Base-by-base conservation (phyloP, 345 rosid species). In the Salix caprea region DNA sequence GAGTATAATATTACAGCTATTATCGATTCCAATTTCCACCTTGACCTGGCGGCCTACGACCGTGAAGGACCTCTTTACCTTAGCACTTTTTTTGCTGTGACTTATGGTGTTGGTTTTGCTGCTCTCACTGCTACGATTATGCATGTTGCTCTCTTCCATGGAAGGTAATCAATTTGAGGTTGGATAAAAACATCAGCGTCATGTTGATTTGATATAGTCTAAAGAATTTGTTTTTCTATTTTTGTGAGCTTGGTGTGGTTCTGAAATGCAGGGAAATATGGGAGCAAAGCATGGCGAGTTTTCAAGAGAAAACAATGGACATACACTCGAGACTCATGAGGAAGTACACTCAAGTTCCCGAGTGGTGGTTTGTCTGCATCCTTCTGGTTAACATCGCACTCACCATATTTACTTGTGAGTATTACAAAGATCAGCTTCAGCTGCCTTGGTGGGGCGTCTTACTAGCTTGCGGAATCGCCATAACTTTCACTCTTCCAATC, bases 381-480 rank as follows among this genome's bases (percentile, higher is more conserved):
- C 97, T 93, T 8, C 58, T 77, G 65, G 86, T 67, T 34, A 96
- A 90, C 73, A 81, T 94, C 72, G 95, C 86, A 34, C 88, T 66
- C 36, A 91, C 98, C 28, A 48, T 91, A 13, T 93, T 92, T 72
- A 86, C 97, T 67, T 96, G 98, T 71, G 90, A 96, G 77, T 94
- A 91, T 84, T 96, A 89, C 84, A 93, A 82, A 66, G 87, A 88
- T 10, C 97, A 94, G 84, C 99, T 96, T 80, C 98, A 93, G 37
- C 75, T 93, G 70, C 99, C 98, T 5, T 96, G 99, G 99, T 96
- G 99, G 98, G 99, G 98, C 62, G 98, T 94, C 69, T 60, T 93
- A n/a, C 81, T 96, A 60, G 99, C 99, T 5, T 96, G 97, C 74
- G 77, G 68, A 24, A 79, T 96, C 64, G 99, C 99, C 79, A 87